Evolutionary conservation across 2,329 filamentous ascomycete species (phyloP).

Genomic region (Geosmithia morbida): DNA sequence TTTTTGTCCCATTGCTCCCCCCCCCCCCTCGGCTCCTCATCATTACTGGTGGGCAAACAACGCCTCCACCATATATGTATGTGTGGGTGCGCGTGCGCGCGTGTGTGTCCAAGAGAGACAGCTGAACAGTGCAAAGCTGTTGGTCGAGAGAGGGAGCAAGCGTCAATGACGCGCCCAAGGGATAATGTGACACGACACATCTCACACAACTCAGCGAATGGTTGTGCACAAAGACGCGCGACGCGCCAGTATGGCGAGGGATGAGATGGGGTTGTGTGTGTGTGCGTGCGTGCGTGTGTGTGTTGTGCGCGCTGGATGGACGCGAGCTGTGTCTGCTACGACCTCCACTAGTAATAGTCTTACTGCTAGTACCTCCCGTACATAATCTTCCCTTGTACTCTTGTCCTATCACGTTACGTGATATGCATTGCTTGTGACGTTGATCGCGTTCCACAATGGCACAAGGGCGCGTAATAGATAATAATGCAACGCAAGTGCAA

Average conservation of each 20-base stretch:
- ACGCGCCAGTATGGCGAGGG: not conserved
- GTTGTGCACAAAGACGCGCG: constrained; percentile 10
- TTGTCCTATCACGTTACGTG: constrained; percentile 14
- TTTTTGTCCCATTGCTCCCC: no score
- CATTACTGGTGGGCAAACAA: no score
- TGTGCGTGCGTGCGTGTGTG: not conserved
- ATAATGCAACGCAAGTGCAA: not conserved
- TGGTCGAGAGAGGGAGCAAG: not conserved
- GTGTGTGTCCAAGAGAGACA: no score
- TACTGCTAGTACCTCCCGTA: no score
- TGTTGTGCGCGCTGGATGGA: not conserved
- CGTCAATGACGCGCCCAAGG: not conserved
- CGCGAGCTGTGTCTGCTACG: constrained; percentile 4
- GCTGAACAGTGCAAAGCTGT: no score
- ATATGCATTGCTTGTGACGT: constrained; percentile 21
- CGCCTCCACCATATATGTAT: no score
- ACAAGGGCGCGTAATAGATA: constrained; percentile 4
- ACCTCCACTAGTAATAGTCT: no score
- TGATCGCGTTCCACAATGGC: constrained; percentile 14
- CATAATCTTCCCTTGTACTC: not conserved
- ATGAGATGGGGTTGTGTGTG: not conserved
- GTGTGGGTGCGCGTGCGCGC: no score
- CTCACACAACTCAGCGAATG: constrained; percentile 10
- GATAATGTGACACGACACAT: constrained; percentile 11
- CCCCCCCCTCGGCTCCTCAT: no score